phyloP scores from a whole-genome alignment of 2,329 filamentous ascomycete species.

The Graphilbum fragrans region DNA sequence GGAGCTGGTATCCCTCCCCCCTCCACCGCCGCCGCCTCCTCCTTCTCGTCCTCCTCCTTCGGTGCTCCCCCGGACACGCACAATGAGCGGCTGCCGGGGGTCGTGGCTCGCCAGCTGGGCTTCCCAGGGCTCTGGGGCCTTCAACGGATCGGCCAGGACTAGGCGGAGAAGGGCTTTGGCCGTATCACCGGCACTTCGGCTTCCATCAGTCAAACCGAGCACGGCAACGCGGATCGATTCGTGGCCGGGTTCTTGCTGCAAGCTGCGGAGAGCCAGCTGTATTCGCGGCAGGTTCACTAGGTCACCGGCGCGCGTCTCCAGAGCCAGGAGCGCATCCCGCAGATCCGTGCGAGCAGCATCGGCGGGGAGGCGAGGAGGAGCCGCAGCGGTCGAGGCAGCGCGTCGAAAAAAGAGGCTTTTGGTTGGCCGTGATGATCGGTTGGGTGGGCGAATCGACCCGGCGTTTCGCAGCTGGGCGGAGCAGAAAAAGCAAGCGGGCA shows the following conservation, averaged over 20 bases:
- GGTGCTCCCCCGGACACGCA: constrained; percentile 34
- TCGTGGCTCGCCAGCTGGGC: constrained; percentile 41
- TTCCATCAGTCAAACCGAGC: constrained; percentile 30
- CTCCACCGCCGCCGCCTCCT: no score
- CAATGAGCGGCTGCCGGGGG: constrained; percentile 44
- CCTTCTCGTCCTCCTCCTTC: constrained; percentile 21
- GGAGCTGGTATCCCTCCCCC: no score
- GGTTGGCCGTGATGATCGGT: no score
- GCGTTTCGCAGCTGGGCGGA: constrained; percentile 11
- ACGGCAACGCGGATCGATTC: constrained; percentile 49
- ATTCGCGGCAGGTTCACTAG: constrained; percentile 58
- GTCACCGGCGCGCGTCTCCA: constrained; percentile 48
- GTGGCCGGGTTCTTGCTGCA: constrained; percentile 41
- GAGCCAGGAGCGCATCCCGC: constrained; percentile 42
- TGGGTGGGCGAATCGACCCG: not conserved
- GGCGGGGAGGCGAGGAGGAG: not conserved
- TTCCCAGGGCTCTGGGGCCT: constrained; percentile 54
- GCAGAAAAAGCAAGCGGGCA: constrained; percentile 19
- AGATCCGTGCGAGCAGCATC: constrained; percentile 28
- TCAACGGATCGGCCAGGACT: constrained; percentile 58
- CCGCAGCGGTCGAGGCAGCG: constrained; percentile 13
- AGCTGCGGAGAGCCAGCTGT: constrained; percentile 56
- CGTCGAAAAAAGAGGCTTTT: constrained; percentile 6
- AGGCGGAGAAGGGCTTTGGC: constrained; percentile 57
- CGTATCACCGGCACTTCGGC: constrained; percentile 26